A percentile compares a stretch with the other conserved stretches of the same genome.
These are phyloP conservation scores for Mycena polygramma DNA, from an alignment of 768 basidiomycete species.

Conservation along the genomic window DNA sequence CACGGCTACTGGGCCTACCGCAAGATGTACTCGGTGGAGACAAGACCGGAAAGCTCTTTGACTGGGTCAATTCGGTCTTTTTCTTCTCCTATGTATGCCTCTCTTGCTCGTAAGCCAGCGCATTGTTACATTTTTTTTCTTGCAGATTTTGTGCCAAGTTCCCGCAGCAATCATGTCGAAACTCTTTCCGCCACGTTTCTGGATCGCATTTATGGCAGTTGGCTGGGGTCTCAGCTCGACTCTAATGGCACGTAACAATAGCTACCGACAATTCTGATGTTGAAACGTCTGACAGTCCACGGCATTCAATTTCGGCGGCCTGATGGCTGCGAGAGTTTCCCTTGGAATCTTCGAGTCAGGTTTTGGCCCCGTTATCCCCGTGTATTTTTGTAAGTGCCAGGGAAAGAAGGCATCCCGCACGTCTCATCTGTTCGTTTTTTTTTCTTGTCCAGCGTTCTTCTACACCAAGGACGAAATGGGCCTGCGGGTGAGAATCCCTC, in stretches of 20 bases:
- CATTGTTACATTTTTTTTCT: not conserved
- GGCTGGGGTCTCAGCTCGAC: constrained; percentile 86
- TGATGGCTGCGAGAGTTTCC: constrained; percentile 69
- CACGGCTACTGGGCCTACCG: constrained; percentile 78
- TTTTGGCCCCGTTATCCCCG: constrained; percentile 82
- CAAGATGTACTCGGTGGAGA: constrained; percentile 77
- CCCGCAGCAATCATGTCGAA: constrained; percentile 78
- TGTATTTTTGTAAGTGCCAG: constrained; percentile 76
- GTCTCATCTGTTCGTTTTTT: not conserved
- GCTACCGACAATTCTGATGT: not conserved
- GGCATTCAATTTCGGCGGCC: constrained; percentile 69
- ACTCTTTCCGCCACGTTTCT: constrained; percentile 74
- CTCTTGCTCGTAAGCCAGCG: not conserved
- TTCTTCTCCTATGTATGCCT: constrained; percentile 82
- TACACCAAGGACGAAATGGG: constrained; percentile 84
- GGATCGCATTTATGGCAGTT: constrained; percentile 73
- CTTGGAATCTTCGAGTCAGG: constrained; percentile 86
- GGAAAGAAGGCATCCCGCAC: not conserved
- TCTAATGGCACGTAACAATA: constrained; percentile 64
- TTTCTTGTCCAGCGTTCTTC: constrained; percentile 69
- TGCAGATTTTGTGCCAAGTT: constrained; percentile 76
- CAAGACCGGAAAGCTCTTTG: constrained; percentile 75
- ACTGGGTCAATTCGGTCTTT: constrained; percentile 83
- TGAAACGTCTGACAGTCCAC: constrained; percentile 60
- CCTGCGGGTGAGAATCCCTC: constrained; percentile 60